These are phyloP conservation scores for Peziza echinospora DNA, from an alignment of 495 filamentous ascomycete species.

Conservation along the genomic window DNA sequence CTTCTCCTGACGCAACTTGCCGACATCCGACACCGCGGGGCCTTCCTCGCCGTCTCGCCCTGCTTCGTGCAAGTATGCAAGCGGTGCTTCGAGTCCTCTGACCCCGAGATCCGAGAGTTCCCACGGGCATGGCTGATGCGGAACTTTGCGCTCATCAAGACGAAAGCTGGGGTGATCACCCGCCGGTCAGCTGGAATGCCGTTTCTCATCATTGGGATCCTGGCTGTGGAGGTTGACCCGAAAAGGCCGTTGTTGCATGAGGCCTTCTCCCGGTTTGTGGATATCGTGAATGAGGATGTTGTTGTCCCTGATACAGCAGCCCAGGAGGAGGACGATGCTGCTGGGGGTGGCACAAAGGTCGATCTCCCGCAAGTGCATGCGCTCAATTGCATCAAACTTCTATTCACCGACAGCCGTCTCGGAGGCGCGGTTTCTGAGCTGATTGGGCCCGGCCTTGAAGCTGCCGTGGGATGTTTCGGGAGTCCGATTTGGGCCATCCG, in stretches of 20 bases:
- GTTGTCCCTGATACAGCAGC: conserved; percentile 19
- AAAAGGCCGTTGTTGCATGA: conserved; percentile 26
- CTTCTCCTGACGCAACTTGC: conserved; percentile 62
- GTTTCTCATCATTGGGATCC: conserved; percentile 54
- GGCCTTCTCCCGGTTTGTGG: conserved; percentile 19
- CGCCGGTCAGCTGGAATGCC: conserved; percentile 83
- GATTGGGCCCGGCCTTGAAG: conserved; percentile 46
- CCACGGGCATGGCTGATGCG: conserved; percentile 16
- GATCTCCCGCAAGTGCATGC: conserved; percentile 83
- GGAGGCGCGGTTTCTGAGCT: conserved; percentile 39
- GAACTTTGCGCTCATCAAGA: conserved; percentile 3
- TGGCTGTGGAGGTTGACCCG: conserved; percentile 36
- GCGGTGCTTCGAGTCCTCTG: conserved; percentile 31
- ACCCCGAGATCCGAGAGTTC: conserved; percentile 24
- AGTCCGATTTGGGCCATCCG: conserved; percentile 65
- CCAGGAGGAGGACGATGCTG: not conserved
- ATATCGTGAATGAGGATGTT: conserved; percentile 35
- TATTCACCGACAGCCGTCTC: conserved; percentile 59
- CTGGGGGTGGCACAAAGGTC: conserved; percentile 22
- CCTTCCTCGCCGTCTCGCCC: conserved; percentile 78
- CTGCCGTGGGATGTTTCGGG: conserved; percentile 51
- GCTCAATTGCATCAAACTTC: conserved; percentile 71
- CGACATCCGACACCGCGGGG: conserved; percentile 69
- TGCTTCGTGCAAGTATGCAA: conserved; percentile 64
- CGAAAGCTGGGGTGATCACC: conserved; percentile 33